A percentile compares a stretch with the other conserved stretches of the same genome.
Conservation (phyloP, 2,329 filamentous ascomycete genomes). For the Hortaea werneckii region DNA sequence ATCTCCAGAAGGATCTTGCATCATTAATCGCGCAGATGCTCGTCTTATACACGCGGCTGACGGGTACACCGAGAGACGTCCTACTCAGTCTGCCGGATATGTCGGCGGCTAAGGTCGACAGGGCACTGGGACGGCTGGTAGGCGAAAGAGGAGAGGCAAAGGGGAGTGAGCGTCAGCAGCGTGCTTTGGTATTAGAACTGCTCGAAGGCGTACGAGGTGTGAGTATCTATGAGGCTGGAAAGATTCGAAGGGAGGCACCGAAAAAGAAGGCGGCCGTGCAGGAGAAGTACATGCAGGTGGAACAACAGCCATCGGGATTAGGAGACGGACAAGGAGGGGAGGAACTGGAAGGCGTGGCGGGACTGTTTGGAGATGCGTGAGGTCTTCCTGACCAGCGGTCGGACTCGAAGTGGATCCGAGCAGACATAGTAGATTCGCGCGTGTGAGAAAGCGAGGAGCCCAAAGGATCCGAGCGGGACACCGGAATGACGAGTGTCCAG, state of each 20-base stretch:
- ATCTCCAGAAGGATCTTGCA: constrained; percentile 86
- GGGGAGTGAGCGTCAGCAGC: constrained; percentile 57
- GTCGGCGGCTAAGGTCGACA: constrained; percentile 53
- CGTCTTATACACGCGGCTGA: constrained; percentile 60
- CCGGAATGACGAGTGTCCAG: too few species aligned
- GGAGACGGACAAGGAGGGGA: constrained; percentile 27
- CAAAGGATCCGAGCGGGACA: too few species aligned
- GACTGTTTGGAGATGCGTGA: constrained; percentile 31
- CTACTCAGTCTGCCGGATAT: constrained; percentile 75
- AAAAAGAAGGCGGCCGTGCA: constrained; percentile 19
- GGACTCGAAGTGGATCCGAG: too few species aligned
- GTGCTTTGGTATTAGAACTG: constrained; percentile 72
- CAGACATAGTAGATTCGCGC: too few species aligned
- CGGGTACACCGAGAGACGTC: constrained; percentile 60
- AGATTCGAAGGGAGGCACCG: constrained; percentile 43
- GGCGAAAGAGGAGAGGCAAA: constrained; percentile 25
- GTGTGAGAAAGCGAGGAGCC: too few species aligned
- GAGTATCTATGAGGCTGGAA: constrained; percentile 87
- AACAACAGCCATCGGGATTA: constrained; percentile 19
- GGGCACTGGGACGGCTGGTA: constrained; percentile 31
- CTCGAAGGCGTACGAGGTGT: constrained; percentile 80
- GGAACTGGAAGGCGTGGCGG: constrained; percentile 35
- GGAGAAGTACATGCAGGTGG: constrained; percentile 34
- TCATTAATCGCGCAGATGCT: constrained; percentile 79
- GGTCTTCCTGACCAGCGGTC: too few species aligned